Evolutionary conservation across 495 filamentous ascomycete genomes (phyloP).

Genomic region (Jackrogersella multiformis): DNA sequence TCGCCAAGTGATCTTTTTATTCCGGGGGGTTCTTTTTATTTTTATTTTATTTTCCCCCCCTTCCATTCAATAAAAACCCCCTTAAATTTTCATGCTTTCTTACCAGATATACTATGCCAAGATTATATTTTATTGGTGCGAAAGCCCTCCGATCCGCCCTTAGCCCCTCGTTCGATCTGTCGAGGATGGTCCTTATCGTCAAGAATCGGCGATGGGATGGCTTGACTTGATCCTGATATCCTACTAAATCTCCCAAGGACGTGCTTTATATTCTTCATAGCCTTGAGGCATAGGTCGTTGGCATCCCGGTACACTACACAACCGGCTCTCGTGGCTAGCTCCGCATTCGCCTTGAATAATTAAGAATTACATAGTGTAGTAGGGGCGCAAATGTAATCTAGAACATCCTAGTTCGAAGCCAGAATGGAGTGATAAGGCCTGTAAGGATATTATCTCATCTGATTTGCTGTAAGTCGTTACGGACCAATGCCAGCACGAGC

Average conservation of each 20-base stretch:
- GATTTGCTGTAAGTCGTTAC: constrained; percentile 23
- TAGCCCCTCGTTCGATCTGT: not conserved
- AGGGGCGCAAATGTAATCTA: not conserved
- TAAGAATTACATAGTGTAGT: too few relatives aligned
- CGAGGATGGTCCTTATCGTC: not conserved
- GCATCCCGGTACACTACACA: not conserved
- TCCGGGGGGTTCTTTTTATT: too few relatives aligned
- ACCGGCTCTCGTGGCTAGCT: not conserved
- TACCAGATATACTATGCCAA: not conserved
- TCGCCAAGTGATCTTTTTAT: not conserved
- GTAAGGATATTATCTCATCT: constrained; percentile 37
- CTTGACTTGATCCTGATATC: constrained; percentile 2
- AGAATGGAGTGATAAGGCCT: constrained; percentile 27
- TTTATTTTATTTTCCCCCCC: not conserved
- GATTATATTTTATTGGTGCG: not conserved
- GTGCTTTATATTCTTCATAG: not conserved
- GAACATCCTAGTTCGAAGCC: constrained; percentile 14
- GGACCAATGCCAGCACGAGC: constrained; percentile 20
- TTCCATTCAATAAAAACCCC: not conserved
- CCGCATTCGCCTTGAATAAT: not conserved
- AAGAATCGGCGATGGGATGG: not conserved
- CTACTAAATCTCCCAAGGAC: not conserved
- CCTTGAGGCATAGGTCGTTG: not conserved
- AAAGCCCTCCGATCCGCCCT: not conserved
- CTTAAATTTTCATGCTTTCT: too few relatives aligned